phyloP scores from a whole-genome alignment of 2,329 filamentous ascomycete genomes.

The Tetracladium maxilliforme region DNA sequence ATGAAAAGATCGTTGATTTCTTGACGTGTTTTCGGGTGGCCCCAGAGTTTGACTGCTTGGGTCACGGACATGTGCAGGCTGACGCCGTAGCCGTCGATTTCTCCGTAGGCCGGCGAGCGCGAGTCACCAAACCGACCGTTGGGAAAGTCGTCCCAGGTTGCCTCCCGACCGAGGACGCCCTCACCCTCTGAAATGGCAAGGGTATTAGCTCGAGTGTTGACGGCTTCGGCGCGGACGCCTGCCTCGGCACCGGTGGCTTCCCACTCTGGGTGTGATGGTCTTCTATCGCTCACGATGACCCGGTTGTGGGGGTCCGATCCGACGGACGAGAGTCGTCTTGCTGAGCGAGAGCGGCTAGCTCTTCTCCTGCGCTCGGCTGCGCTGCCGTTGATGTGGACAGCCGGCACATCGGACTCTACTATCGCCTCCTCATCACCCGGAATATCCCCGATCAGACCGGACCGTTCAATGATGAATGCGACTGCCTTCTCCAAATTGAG shows the following conservation, averaged over 20 bases:
- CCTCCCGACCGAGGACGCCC: slow-evolving; percentile 77
- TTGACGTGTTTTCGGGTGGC: slow-evolving; percentile 48
- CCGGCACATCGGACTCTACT: slow-evolving; percentile 10
- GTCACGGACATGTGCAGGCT: slow-evolving; percentile 80
- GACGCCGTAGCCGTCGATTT: slow-evolving; percentile 98
- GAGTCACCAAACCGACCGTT: slow-evolving; percentile 94
- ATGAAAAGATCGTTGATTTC: slow-evolving; percentile 76
- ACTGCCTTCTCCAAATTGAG: slow-evolving; percentile 94
- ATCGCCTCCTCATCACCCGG: slow-evolving; percentile 33
- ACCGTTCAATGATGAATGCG: slow-evolving; percentile 78
- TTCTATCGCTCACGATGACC: slow-evolving; percentile 59
- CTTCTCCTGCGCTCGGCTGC: slow-evolving; percentile 1
- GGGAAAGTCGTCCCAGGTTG: slow-evolving; percentile 97
- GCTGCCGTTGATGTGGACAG: slow-evolving; percentile 33
- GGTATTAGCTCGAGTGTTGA: slow-evolving; percentile 71
- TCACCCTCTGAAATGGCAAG: slow-evolving; percentile 91
- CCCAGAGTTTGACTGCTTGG: slow-evolving; percentile 76
- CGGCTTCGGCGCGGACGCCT: slow-evolving; percentile 54
- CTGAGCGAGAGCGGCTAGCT: slow-evolving; percentile 9
- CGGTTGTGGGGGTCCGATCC: slow-evolving; percentile 80
- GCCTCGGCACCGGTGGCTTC: slow-evolving; percentile 68
- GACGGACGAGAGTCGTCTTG: slow-evolving; percentile 47
- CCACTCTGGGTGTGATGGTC: slow-evolving; percentile 43
- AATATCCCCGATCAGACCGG: slow-evolving; percentile 58
- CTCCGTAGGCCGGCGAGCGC: slow-evolving; percentile 82